Percentiles rank a stretch among this genome's conserved stretches.
phyloP scores from a whole-genome alignment of 768 basidiomycete genomes.

The Leccinum rimulosum region DNA sequence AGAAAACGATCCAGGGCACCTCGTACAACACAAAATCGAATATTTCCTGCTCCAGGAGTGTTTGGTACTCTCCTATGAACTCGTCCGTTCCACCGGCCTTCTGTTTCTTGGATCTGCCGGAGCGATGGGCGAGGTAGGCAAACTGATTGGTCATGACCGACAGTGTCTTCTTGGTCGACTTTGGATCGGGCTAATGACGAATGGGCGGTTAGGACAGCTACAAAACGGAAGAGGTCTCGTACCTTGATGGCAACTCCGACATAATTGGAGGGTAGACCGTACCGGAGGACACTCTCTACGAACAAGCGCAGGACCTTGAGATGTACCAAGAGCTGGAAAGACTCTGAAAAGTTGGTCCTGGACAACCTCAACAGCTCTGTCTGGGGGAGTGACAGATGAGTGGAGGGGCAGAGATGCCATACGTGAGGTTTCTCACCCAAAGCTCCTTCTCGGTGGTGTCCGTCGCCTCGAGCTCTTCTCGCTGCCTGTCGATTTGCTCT shows the following conservation, averaged over 20 bases:
- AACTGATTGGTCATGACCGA: conserved; percentile 73
- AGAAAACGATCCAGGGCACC: conserved; percentile 83
- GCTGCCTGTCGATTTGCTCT: conserved; percentile 74
- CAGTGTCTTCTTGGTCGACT: conserved; percentile 77
- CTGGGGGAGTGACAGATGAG: conserved; percentile 39
- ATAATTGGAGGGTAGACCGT: conserved; percentile 93
- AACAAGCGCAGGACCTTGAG: conserved; percentile 89
- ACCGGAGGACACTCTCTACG: conserved; percentile 92
- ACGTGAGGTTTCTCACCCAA: conserved; percentile 63
- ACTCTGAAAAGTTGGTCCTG: conserved; percentile 95
- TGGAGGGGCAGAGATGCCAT: neutral
- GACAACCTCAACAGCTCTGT: conserved; percentile 88
- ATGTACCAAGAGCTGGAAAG: conserved; percentile 91
- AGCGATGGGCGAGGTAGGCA: conserved; percentile 73
- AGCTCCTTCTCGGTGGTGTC: conserved; percentile 91
- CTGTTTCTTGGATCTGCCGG: conserved; percentile 43
- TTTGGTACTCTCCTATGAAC: conserved; percentile 87
- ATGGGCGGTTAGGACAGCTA: neutral
- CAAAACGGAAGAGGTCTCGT: conserved; percentile 9
- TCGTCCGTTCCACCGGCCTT: conserved; percentile 51
- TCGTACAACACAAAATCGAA: conserved; percentile 95
- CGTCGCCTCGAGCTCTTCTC: conserved; percentile 75
- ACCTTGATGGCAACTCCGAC: conserved; percentile 81
- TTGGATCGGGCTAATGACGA: conserved; percentile 73
- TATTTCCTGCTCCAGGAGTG: conserved; percentile 91